A percentile compares a stretch with the other conserved stretches of the same genome.
Conservation (phyloP, 1,284 basidiomycete species). For the Termitomyces sp. region DNA sequence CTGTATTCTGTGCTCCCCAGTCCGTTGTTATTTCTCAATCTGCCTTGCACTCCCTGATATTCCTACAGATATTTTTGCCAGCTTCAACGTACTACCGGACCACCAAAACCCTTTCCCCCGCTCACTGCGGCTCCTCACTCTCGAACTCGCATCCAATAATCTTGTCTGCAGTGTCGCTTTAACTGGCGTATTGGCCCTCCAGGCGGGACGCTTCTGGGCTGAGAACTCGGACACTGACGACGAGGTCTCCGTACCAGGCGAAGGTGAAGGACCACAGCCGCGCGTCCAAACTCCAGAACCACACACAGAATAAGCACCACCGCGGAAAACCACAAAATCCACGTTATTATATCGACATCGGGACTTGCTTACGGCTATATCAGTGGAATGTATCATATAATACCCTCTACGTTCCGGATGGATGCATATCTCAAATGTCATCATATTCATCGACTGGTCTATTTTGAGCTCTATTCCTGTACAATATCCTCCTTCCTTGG, state of each 20-base stretch:
- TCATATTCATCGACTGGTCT: constrained; percentile 7
- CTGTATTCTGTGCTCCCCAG: constrained; percentile 69
- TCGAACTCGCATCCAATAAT: constrained; percentile 75
- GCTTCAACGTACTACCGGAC: constrained; percentile 51
- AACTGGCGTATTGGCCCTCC: constrained; percentile 72
- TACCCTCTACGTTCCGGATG: constrained; percentile 16
- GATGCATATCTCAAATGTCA: constrained; percentile 9
- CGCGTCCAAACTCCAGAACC: constrained; percentile 32
- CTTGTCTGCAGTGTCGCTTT: constrained; percentile 79
- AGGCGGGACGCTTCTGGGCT: constrained; percentile 78
- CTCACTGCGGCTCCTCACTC: constrained; percentile 50
- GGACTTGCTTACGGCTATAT: constrained; percentile 13
- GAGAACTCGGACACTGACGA: constrained; percentile 57
- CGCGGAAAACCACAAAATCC: constrained; percentile 14
- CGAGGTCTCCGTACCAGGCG: constrained; percentile 31
- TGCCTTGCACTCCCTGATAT: constrained; percentile 8
- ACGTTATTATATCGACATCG: constrained; percentile 5
- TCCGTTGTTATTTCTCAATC: constrained; percentile 34
- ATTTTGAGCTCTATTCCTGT: constrained; percentile 47
- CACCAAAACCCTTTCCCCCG: constrained; percentile 50
- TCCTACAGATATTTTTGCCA: constrained; percentile 44
- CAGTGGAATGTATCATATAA: constrained; percentile 22
- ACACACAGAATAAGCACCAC: constrained; percentile 12
- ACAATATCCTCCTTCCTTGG: constrained; percentile 87
- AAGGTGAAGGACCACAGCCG: constrained; percentile 28